Evolutionary conservation across 225 moss, liverwort and hornwort species (phyloP), one percentile per base, ranked within the genome.

Genomic region (Sphagnum contortum): DNA sequence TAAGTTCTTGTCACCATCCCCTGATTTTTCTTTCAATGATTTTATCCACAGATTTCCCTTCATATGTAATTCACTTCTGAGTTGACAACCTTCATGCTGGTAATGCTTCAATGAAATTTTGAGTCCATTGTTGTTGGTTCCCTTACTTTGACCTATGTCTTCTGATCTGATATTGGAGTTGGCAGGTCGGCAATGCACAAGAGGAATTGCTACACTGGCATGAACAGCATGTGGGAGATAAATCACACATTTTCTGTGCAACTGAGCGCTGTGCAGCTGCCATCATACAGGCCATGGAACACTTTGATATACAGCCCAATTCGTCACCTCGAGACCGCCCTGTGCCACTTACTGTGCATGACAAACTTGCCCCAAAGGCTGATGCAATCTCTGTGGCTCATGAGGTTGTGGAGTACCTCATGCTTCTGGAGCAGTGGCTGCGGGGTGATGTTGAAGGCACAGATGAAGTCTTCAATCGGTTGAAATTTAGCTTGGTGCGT

Each of bases 181-280:
- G 66, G 48, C 70, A 86, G 86, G 86, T 89, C 8, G 79, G 80
- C 59, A 86, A 89, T 71, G 86, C 86, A n/a, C 54, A 80, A 66
- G 86, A 86, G 51, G 86, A 86, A 71, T 77, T 89, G 67, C 70
- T 86, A 44, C 71, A 83, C 51, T 86, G 89, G 89, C 73, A 89
- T 55, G 74, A 67, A 48, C 73, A 89, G 66, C 75, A 71, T 67
- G 76, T 76, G 8, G 83, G 81, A 56, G 76, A 71, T 50, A 86
- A 83, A 62, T 77, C 83, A 48, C 78, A 83, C 66, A 77, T 83
- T 57, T 77, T 78, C 51, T 72, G 67, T 63, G 83, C 86, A 48
- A 83, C 76, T 49, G 74, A 83, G 53, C 74, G 79, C 54, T 89
- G 86, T 67, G 86, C 86, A 45, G 83, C 68, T 61, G 86, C 80